Evolutionary conservation across 192 early-diverging fungal species (phyloP), one percentile per base, ranked within the genome.

Genomic region (Phycomyces blakesleeanus): DNA sequence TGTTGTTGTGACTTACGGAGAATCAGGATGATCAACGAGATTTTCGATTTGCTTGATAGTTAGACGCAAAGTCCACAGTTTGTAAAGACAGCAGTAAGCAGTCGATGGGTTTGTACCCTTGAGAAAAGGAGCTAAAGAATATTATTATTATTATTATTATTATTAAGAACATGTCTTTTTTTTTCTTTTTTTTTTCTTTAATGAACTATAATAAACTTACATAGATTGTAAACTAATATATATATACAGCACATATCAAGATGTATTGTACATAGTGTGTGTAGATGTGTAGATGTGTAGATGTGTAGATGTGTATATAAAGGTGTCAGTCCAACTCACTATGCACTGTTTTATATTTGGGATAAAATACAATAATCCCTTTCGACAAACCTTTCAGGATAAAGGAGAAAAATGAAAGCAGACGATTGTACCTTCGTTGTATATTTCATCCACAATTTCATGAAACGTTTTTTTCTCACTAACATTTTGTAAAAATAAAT

Each of bases 81-180:
- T 93, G 73, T 85, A 93, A 22, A 93, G 80, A 40, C 91, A 75
- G 60, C 89, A 91, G 74, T 89, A 93, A 0, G 92, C 90, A 21
- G 92, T 91, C 8, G 87, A 89, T 4, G 88, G 87, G 14, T 84
- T 84, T 11, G 82, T 90, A 7, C 87, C 88, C 60, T 89, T 91
- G 34, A 93, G 64, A 67, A 90, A 93, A 5, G 92, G 92, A 55
- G 90, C 88, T 88, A 69, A n/a, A 58, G 29, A 25, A 52, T n/a
- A n/a, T n/a, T n/a, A n/a, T n/a, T n/a, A n/a, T n/a, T n/a, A n/a
- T n/a, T n/a, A n/a, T n/a, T n/a, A n/a, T n/a, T n/a, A n/a, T n/a
- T n/a, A n/a, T n/a, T n/a, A n/a, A n/a, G n/a, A n/a, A n/a, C n/a
- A n/a, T n/a, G n/a, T n/a, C n/a, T n/a, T n/a, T n/a, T n/a, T n/a